phyloP scores from a whole-genome alignment of 169 alveolate genomes.

The Theileria annulata region DNA sequence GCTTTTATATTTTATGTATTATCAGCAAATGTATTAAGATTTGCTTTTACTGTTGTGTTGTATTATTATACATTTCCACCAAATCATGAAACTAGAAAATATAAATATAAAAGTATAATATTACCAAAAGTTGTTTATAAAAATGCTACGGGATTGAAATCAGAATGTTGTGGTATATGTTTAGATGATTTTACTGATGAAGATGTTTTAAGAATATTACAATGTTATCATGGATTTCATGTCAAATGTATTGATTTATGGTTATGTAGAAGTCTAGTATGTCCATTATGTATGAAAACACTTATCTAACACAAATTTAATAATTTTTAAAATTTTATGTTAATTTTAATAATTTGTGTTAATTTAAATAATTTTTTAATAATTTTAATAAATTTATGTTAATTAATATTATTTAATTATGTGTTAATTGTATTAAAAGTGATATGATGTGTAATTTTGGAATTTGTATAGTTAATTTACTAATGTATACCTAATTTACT shows the following conservation, averaged over 20 bases:
- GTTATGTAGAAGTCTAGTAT: conserved; percentile 65
- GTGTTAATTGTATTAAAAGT: too few relatives aligned
- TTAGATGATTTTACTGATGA: conserved; percentile 68
- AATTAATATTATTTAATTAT: too few relatives aligned
- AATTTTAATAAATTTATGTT: too few relatives aligned
- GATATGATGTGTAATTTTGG: too few relatives aligned
- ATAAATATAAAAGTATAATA: conserved; percentile 46
- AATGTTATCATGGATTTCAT: conserved; percentile 73
- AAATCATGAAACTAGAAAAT: background rate
- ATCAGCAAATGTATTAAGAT: conserved; percentile 22
- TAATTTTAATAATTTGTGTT: too few relatives aligned
- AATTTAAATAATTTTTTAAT: too few relatives aligned
- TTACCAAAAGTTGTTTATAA: conserved; percentile 51
- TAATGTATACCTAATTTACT: too few relatives aligned
- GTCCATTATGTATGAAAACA: conserved; percentile 71
- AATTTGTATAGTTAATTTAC: too few relatives aligned
- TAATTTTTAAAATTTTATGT: too few relatives aligned
- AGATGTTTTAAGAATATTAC: conserved; percentile 60
- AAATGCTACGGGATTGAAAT: conserved; percentile 31
- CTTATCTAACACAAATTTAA: background rate
- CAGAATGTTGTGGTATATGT: conserved; percentile 73
- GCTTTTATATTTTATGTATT: conserved; percentile 37
- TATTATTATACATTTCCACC: conserved; percentile 52
- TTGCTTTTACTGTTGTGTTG: conserved; percentile 34
- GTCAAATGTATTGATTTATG: conserved; percentile 72